These are phyloP conservation scores for Ambrosia trifida DNA, from an alignment of 129 eudicot species.

Conservation along the genomic window DNA sequence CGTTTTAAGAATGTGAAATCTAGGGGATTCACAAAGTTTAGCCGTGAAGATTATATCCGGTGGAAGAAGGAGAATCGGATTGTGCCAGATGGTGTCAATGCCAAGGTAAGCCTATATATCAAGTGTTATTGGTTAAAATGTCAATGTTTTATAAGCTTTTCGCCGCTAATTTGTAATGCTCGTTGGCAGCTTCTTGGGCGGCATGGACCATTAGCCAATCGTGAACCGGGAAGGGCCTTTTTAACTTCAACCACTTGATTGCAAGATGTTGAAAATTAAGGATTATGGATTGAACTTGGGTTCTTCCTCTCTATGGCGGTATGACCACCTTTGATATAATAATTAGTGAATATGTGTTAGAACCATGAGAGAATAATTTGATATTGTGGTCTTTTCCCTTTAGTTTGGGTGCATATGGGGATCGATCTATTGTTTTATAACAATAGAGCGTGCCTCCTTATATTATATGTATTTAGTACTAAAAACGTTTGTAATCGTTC, in stretches of 20 bases:
- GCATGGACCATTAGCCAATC: constrained; percentile 49
- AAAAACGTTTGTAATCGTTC: not conserved
- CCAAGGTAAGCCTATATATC: constrained; percentile 36
- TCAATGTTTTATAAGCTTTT: not conserved
- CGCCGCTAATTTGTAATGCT: not conserved
- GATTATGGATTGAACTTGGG: not conserved
- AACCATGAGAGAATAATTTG: not conserved
- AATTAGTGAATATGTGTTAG: not conserved
- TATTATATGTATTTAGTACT: not conserved
- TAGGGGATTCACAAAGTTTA: constrained; percentile 59
- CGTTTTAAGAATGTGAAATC: not conserved
- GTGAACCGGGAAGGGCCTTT: constrained; percentile 57
- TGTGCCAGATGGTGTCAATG: constrained; percentile 54
- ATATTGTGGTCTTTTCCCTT: not conserved
- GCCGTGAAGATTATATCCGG: constrained; percentile 41
- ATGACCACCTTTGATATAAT: not conserved
- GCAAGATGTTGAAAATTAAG: constrained; percentile 3
- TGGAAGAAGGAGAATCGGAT: constrained; percentile 52
- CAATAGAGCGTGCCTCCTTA: not conserved
- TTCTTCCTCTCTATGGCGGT: not conserved
- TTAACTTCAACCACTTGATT: constrained; percentile 26
- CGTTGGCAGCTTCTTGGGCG: constrained; percentile 52
- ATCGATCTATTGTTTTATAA: constrained; percentile 1
- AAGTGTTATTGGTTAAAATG: not conserved
- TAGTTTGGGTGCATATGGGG: not conserved